phyloP scores from a whole-genome alignment of 495 filamentous ascomycete genomes.

The Platismatia glauca region DNA sequence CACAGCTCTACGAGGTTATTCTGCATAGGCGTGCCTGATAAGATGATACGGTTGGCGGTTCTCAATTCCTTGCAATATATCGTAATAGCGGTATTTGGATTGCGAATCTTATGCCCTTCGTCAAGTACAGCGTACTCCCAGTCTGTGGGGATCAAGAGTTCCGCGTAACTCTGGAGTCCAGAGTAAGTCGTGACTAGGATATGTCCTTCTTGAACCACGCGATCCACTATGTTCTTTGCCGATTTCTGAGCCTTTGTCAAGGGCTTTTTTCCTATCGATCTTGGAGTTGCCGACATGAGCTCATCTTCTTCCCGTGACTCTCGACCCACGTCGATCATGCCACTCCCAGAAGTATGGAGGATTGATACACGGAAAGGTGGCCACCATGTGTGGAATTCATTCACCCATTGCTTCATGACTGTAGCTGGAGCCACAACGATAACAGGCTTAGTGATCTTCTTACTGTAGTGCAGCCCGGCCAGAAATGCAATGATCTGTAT shows the following conservation, averaged over 20 bases:
- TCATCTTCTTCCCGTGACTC: slow-evolving; percentile 67
- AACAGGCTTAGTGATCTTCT: slow-evolving; percentile 69
- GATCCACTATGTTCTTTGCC: slow-evolving; percentile 68
- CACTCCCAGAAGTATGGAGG: slow-evolving; percentile 87
- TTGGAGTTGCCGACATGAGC: slow-evolving; percentile 34
- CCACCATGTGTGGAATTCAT: slow-evolving; percentile 98
- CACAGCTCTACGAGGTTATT: slow-evolving; percentile 95
- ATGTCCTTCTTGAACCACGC: slow-evolving; percentile 80
- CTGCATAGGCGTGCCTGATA: slow-evolving; percentile 95
- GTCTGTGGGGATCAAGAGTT: slow-evolving; percentile 65
- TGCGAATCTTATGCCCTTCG: slow-evolving; percentile 95
- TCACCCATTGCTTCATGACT: slow-evolving; percentile 93
- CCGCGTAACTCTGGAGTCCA: slow-evolving; percentile 77
- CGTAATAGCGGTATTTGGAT: slow-evolving; percentile 85
- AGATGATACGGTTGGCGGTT: slow-evolving; percentile 80
- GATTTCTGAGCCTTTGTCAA: slow-evolving; percentile 47
- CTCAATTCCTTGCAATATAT: slow-evolving; percentile 85
- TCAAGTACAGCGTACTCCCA: slow-evolving; percentile 95
- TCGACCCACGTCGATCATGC: slow-evolving; percentile 73
- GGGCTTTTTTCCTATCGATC: slow-evolving; percentile 28
- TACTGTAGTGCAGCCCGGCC: slow-evolving; percentile 83
- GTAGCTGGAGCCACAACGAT: slow-evolving; percentile 90
- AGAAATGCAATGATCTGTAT: slow-evolving; percentile 89
- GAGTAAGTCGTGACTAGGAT: slow-evolving; percentile 92
- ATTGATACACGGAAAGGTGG: slow-evolving; percentile 90